Evolutionary conservation across 331 rosid species (phyloP), one percentile per base, ranked within the genome.

Genomic region (Rosa hybrid): DNA sequence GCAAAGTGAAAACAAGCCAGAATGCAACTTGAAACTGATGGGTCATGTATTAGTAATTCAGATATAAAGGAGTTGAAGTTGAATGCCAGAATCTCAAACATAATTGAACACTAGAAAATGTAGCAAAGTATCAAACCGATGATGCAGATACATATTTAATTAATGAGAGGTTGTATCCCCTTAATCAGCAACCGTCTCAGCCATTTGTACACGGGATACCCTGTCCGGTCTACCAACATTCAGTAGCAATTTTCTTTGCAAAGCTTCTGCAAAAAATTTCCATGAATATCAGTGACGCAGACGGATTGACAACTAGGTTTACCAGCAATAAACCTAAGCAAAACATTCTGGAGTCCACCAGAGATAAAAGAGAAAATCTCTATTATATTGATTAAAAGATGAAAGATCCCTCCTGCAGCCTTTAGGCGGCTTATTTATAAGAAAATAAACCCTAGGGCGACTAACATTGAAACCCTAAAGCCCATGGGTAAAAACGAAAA

Each of bases 151-250:
- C 92, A 18, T 89, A 27, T 71, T 92, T 86, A 77, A 94, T 87
- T 48, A 90, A 84, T 12, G 95, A 86, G 63, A 87, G 71, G 60
- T 83, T 83, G 84, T 90, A 80, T 30, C 97, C 92, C 84, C 94
- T 86, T 59, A 89, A 75, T 91, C 86, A 12, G 96, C 97, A 75
- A 92, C 94, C 73, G 84, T 81, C 92, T 92, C 96, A 0, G 97
- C 97, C 96, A 92, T 91, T 86, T 92, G 87, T 78, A 88, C 87
- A 34, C 94, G 94, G 2, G 97, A 94, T 34, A 91, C 34, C 86
- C 95, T 81, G 78, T 94, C 90, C 8, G 92, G 85, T 78, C 95
- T 1, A 27, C 30, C 30, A 27, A 27, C 30, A 80, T 94, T 94
- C 74, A 94, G 82, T 71, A 91, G 48, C 78, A 92, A 67, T 65